phyloP scores from a whole-genome alignment of 2,329 filamentous ascomycete genomes.

The Colletotrichum agaves region DNA sequence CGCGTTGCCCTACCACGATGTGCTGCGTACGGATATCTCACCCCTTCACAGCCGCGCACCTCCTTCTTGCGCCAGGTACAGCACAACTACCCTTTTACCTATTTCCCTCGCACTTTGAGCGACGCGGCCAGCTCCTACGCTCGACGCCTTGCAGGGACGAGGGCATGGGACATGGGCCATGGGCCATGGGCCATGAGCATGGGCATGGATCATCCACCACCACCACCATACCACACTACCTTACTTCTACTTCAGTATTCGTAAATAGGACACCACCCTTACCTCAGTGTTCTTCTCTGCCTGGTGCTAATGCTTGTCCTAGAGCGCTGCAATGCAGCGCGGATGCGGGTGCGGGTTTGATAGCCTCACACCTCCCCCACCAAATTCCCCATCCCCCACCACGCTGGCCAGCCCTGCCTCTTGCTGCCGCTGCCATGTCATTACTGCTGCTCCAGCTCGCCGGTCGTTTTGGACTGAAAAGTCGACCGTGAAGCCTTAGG shows the following conservation, averaged over 20 bases:
- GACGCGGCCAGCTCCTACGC: constrained; percentile 8
- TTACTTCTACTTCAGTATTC: too few species aligned
- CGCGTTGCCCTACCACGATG: not conserved
- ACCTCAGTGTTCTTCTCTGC: not conserved
- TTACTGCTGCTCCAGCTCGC: constrained; percentile 16
- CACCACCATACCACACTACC: not conserved
- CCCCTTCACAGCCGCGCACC: constrained; percentile 17
- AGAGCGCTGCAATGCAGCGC: not conserved
- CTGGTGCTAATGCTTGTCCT: not conserved
- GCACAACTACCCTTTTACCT: constrained; percentile 25
- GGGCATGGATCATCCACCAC: not conserved
- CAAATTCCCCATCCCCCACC: not conserved
- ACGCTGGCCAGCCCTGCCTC: constrained; percentile 29
- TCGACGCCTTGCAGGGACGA: constrained; percentile 26
- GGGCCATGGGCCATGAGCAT: not conserved
- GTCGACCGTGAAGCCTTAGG: constrained; percentile 23
- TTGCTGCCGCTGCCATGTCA: constrained; percentile 28
- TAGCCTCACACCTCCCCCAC: not conserved
- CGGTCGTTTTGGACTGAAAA: constrained; percentile 24
- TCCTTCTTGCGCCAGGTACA: constrained; percentile 11
- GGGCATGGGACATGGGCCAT: constrained; percentile 5
- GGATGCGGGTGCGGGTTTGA: constrained; percentile 1
- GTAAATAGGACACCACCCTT: not conserved
- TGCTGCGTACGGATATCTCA: not conserved
- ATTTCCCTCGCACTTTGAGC: constrained; percentile 3